A percentile compares a stretch with the other conserved stretches of the same genome.
Evolutionary conservation across 805 yeast species (phyloP).

Genomic region (Pichia californica): DNA sequence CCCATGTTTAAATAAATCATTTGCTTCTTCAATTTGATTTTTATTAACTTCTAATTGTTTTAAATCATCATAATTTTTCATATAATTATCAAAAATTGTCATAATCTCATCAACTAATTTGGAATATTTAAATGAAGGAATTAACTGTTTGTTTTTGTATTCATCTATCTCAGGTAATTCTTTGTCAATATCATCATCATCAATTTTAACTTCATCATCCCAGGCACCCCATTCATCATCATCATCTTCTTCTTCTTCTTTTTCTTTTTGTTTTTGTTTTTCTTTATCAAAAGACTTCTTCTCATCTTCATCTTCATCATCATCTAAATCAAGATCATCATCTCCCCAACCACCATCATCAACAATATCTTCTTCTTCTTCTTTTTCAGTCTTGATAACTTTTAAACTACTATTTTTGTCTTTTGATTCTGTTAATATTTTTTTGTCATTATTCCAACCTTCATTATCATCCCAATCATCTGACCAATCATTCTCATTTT

Average conservation of each 20-base stretch:
- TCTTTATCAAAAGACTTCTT: too few relatives aligned
- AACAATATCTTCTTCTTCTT: background rate
- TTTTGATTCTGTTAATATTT: background rate
- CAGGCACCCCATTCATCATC: slow-evolving; percentile 26
- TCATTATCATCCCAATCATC: slow-evolving; percentile 12
- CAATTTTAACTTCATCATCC: slow-evolving; percentile 13
- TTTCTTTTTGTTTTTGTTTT: too few relatives aligned
- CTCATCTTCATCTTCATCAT: slow-evolving; percentile 12
- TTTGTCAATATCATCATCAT: background rate
- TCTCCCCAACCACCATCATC: slow-evolving; percentile 7
- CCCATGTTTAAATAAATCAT: slow-evolving; percentile 19
- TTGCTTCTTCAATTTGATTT: slow-evolving; percentile 18
- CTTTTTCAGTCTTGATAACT: too few relatives aligned
- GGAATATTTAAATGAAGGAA: slow-evolving; percentile 17
- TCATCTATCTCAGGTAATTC: background rate
- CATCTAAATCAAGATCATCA: slow-evolving; percentile 10
- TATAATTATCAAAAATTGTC: slow-evolving; percentile 16
- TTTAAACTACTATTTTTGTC: too few relatives aligned
- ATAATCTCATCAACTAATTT: slow-evolving; percentile 13
- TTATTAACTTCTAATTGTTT: slow-evolving; percentile 5
- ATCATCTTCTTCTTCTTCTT: slow-evolving; percentile 22
- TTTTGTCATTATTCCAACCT: slow-evolving; percentile 6
- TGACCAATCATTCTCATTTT: slow-evolving; percentile 2
- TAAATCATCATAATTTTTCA: slow-evolving; percentile 16
- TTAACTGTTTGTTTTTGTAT: slow-evolving; percentile 3